phyloP scores from a whole-genome alignment of 2,329 filamentous ascomycete species.

The Epichloe gansuensis region DNA sequence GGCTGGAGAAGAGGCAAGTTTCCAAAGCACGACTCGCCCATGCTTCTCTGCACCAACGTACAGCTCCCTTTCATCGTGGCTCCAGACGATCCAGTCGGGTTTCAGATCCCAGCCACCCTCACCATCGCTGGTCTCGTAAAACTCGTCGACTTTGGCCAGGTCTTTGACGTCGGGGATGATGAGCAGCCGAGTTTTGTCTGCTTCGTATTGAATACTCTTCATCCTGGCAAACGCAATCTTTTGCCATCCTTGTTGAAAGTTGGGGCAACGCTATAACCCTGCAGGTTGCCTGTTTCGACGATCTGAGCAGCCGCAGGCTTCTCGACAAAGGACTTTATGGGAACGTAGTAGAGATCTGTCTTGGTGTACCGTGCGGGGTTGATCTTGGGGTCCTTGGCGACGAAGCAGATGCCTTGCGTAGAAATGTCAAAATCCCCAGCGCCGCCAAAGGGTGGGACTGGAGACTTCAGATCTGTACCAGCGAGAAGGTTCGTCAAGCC shows the following conservation, averaged over 20 bases:
- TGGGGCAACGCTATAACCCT: slow-evolving; percentile 54
- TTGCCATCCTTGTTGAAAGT: slow-evolving; percentile 64
- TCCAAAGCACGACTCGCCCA: slow-evolving; percentile 51
- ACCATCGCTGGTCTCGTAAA: slow-evolving; percentile 50
- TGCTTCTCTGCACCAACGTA: slow-evolving; percentile 64
- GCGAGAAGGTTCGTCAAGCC: slow-evolving; percentile 52
- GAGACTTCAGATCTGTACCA: slow-evolving; percentile 48
- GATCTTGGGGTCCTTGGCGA: slow-evolving; percentile 61
- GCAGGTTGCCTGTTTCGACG: slow-evolving; percentile 41
- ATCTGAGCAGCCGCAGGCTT: slow-evolving; percentile 38
- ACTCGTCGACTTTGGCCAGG: slow-evolving; percentile 46
- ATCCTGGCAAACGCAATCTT: slow-evolving; percentile 69
- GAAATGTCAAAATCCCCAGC: slow-evolving; percentile 70
- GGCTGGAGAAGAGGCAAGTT: slow-evolving; percentile 42
- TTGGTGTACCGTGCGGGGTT: slow-evolving; percentile 68
- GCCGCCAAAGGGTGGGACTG: slow-evolving; percentile 68
- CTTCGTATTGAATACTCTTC: slow-evolving; percentile 66
- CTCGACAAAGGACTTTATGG: slow-evolving; percentile 48
- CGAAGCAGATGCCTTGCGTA: slow-evolving; percentile 53
- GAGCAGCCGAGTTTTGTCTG: slow-evolving; percentile 56
- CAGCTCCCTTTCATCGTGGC: slow-evolving; percentile 46
- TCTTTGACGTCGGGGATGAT: slow-evolving; percentile 49
- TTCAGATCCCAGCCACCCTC: slow-evolving; percentile 49
- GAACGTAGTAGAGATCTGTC: slow-evolving; percentile 65
- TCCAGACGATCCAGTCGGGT: slow-evolving; percentile 46